Evolutionary conservation across 768 basidiomycete genomes (phyloP).

Genomic region (Xerocomus potaroensis): DNA sequence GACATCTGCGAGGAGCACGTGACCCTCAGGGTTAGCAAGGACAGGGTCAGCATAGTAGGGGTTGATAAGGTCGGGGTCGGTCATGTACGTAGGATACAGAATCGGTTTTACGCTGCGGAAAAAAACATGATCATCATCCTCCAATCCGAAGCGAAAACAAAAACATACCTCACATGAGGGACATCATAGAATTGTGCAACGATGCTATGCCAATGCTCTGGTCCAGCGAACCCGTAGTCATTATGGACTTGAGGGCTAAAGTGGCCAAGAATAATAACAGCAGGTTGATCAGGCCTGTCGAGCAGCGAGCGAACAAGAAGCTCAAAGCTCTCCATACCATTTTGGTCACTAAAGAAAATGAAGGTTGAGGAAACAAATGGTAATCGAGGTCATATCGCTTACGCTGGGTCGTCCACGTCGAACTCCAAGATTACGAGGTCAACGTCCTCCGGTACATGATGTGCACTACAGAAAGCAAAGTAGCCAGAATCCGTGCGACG

Average conservation of each 20-base stretch:
- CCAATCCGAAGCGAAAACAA: neutral
- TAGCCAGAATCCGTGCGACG: constrained; percentile 89
- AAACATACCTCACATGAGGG: constrained; percentile 70
- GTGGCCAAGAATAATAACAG: constrained; percentile 92
- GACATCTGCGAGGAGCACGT: constrained; percentile 87
- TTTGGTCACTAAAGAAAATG: constrained; percentile 49
- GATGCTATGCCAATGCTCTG: constrained; percentile 83
- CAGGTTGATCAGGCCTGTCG: constrained; percentile 85
- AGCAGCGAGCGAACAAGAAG: constrained; percentile 89
- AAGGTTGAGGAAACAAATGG: neutral
- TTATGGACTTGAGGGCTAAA: constrained; percentile 84
- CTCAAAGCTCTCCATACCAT: constrained; percentile 82
- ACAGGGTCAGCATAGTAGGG: constrained; percentile 81
- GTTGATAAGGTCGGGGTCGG: constrained; percentile 57
- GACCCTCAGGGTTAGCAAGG: constrained; percentile 75
- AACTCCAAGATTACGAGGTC: constrained; percentile 96
- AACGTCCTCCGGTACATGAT: constrained; percentile 90
- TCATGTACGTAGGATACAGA: constrained; percentile 79
- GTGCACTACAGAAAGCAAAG: constrained; percentile 90
- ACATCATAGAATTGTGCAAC: constrained; percentile 98
- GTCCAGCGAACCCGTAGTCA: constrained; percentile 78
- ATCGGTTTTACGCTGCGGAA: constrained; percentile 68
- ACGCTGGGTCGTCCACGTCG: constrained; percentile 87
- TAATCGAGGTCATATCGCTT: constrained; percentile 29
- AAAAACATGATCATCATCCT: neutral